Base-by-base conservation (phyloP, 768 basidiomycete species). In the Mycena galopus region DNA sequence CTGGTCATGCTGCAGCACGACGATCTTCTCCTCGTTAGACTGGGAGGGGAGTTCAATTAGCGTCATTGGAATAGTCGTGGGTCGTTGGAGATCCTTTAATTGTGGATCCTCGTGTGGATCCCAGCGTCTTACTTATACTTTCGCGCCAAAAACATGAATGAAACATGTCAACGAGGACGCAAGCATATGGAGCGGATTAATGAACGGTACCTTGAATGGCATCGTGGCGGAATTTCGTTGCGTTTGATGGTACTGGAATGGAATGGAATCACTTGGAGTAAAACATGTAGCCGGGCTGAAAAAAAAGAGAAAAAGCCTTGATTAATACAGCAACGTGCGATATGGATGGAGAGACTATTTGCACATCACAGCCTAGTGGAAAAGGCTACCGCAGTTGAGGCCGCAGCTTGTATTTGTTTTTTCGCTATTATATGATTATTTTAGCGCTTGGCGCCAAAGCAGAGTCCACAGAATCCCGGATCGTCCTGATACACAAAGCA, bases 1-100 rank as follows among this genome's bases (percentile, higher is more conserved):
- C 64, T 83, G 77, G 65, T 77, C 69, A 73, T 89, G 87, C 69
- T 84, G 81, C 53, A 85, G 73, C 63, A 88, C 73, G 27, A 82
- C 51, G 39, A 80, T 67, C 29, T 57, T 60, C 7, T 68, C 39
- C 25, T 71, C 57, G 47, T 19, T 1, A 39, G 59, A 33, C 53
- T 21, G 53, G 21, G 63, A 11, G 59, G 62, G 5, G 63, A 44
- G 33, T n/a, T 66, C 50, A 17, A 78, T 65, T 29, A 65, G 47
- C 30, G 77, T 65, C 39, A 77, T 77, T n/a, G n/a, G n/a, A n/a
- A n/a, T n/a, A n/a, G n/a, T n/a, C n/a, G 66, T 75, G 47, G 61
- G 75, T 79, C 55, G 78, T 80, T 50, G 81, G 83, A 82, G 84
- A 81, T 83, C 55, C 8, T 30, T 32, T 21, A 33, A 25, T 61